phyloP scores from a whole-genome alignment of 352 stramenopile species.

The Pythium guiyangense region DNA sequence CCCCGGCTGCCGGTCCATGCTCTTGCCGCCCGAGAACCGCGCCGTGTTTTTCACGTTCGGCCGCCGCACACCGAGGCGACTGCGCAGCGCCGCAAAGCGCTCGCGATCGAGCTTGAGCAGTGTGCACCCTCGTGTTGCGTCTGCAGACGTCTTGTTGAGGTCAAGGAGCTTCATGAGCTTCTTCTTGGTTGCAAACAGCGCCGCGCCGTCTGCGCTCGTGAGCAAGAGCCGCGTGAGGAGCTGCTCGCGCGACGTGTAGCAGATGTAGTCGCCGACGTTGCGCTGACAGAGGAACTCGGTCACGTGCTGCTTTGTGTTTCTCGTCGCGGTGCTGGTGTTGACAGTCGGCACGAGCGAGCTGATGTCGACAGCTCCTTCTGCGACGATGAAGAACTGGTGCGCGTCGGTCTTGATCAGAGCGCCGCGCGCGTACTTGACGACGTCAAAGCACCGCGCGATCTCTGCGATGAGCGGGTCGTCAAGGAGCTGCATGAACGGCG shows the following conservation, averaged over 20 bases:
- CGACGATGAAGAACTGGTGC: conserved; percentile 52
- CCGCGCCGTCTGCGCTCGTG: conserved; percentile 17
- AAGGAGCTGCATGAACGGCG: conserved; percentile 67
- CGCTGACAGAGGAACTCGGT: conserved; percentile 56
- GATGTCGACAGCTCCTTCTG: conserved; percentile 52
- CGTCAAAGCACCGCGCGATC: conserved; percentile 54
- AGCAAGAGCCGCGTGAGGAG: conserved; percentile 38
- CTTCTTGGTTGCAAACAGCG: conserved; percentile 27
- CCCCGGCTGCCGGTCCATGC: background rate
- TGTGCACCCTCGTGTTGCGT: conserved; percentile 46
- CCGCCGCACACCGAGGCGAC: conserved; percentile 15
- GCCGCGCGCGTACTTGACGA: conserved; percentile 36
- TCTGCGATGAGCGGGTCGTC: conserved; percentile 44
- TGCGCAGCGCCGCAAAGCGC: conserved; percentile 40
- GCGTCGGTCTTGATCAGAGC: conserved; percentile 44
- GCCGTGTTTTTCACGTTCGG: conserved; percentile 40
- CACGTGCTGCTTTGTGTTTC: conserved; percentile 39
- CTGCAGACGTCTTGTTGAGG: conserved; percentile 49
- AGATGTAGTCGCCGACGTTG: conserved; percentile 52
- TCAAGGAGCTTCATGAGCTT: conserved; percentile 57
- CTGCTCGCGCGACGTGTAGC: conserved; percentile 42
- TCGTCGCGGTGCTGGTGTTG: background rate
- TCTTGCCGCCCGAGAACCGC: conserved; percentile 38
- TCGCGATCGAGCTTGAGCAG: conserved; percentile 54
- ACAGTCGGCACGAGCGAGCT: conserved; percentile 32